Evolutionary conservation across 2,329 filamentous ascomycete genomes (phyloP).

Genomic region (Venturia nashicola): DNA sequence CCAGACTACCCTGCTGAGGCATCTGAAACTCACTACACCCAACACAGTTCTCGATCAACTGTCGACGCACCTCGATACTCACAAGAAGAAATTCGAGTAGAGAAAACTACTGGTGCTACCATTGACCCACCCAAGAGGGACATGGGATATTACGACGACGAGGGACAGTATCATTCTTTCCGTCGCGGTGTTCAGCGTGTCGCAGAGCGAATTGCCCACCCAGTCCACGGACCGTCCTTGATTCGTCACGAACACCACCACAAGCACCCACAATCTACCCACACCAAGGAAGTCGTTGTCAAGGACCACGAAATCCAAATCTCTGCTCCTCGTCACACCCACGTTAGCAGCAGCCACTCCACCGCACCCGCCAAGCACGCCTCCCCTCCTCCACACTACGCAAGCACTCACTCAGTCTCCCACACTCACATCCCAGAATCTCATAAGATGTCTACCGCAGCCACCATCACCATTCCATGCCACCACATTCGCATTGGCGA

Average conservation of each 20-base stretch:
- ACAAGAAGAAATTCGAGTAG: conserved; percentile 34
- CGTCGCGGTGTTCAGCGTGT: conserved; percentile 57
- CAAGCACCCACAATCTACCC: conserved; percentile 17
- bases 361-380: conserved; percentile 94
- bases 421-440: not conserved
- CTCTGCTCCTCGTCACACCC: conserved; percentile 14
- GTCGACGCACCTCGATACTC: conserved; percentile 8
- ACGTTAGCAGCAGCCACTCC: conserved; percentile 30
- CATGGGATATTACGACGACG: conserved; percentile 74
- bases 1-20: conserved; percentile 17
- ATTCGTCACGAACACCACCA: conserved; percentile 38
- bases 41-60: conserved; percentile 1
- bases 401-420: not conserved
- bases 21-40: conserved; percentile 13
- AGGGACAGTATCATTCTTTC: conserved; percentile 64
- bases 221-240: conserved; percentile 41
- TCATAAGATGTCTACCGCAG: conserved; percentile 40
- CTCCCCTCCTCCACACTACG: conserved; percentile 48
- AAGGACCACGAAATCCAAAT: conserved; percentile 37
- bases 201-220: conserved; percentile 53
- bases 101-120: conserved; percentile 33
- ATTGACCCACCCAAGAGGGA: conserved; percentile 44
- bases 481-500: conserved; percentile 99
- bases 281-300: conserved; percentile 35
- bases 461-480: conserved; percentile 96